A percentile compares a stretch with the other conserved stretches of the same genome.
Evolutionary conservation across 345 rosid genomes (phyloP).

Genomic region (Euclidium syriacum): DNA sequence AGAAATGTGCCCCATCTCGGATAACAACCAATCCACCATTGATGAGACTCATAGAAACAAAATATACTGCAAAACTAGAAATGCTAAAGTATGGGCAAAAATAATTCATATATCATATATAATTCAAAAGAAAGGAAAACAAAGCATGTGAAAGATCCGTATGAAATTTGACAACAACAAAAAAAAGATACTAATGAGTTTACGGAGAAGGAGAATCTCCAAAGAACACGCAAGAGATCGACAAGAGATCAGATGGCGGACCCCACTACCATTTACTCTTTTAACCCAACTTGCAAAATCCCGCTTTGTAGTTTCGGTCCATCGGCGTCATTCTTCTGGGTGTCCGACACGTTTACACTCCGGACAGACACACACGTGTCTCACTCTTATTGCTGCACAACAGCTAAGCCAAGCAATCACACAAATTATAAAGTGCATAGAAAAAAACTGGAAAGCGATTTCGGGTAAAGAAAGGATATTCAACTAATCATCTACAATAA

Average conservation of each 20-base stretch:
- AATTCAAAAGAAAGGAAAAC: not conserved
- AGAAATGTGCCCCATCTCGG: too few species aligned
- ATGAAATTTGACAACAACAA: not conserved
- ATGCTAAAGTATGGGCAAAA: too few species aligned
- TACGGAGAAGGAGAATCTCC: slow-evolving; percentile 13
- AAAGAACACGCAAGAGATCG: slow-evolving; percentile 23
- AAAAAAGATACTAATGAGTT: slow-evolving; percentile 5
- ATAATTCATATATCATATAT: not conserved
- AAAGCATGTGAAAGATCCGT: slow-evolving; percentile 22
- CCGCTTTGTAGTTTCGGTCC: not conserved
- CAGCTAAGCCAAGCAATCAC: not conserved
- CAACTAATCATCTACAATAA: not conserved
- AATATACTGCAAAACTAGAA: too few species aligned
- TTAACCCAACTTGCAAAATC: not conserved
- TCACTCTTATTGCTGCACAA: not conserved
- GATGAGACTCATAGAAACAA: too few species aligned
- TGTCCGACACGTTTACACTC: slow-evolving; percentile 6
- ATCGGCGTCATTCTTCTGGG: not conserved
- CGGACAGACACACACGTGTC: not conserved
- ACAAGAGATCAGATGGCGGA: slow-evolving; percentile 8
- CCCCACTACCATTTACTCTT: slow-evolving; percentile 5
- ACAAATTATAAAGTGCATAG: not conserved
- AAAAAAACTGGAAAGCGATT: not conserved
- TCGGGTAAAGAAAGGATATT: not conserved
- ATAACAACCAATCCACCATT: too few species aligned